Evolutionary conservation across 148 eudicot species (phyloP).

Genomic region (Fagopyrum esculentum): DNA sequence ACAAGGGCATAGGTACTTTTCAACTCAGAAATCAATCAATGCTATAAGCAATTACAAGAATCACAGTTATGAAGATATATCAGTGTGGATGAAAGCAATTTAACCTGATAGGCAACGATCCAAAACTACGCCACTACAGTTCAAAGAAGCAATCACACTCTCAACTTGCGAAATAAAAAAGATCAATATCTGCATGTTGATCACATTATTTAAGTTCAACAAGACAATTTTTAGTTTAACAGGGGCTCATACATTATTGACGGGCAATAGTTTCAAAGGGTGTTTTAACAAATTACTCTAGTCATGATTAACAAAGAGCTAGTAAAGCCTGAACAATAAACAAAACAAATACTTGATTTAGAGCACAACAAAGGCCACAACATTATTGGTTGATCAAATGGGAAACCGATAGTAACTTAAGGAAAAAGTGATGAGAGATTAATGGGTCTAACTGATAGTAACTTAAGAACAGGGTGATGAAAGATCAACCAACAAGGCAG

Average conservation of each 20-base stretch:
- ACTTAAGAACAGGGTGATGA: neutral
- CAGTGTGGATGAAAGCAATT: neutral
- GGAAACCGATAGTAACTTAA: too few relatives aligned
- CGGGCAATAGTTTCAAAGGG: neutral
- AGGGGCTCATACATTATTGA: neutral
- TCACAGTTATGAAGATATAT: neutral
- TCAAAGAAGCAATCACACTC: conserved; percentile 70
- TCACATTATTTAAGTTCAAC: neutral
- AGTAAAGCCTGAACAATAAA: neutral
- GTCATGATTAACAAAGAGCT: neutral
- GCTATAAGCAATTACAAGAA: neutral
- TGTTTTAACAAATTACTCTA: neutral
- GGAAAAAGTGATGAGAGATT: neutral
- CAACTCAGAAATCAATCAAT: neutral
- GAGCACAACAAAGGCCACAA: neutral
- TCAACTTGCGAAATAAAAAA: conserved; percentile 47
- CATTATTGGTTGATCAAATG: too few relatives aligned
- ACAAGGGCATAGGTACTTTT: neutral
- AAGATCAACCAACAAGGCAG: neutral
- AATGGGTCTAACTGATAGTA: neutral
- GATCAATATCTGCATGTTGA: neutral
- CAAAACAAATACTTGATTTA: neutral
- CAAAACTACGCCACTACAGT: conserved; percentile 56
- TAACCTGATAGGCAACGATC: conserved; percentile 65
- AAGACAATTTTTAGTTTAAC: neutral